Evolutionary conservation across 75 land plant genomes (phyloP), one percentile per base, ranked within the genome.

Genomic region (Cryptomeria japonica): DNA sequence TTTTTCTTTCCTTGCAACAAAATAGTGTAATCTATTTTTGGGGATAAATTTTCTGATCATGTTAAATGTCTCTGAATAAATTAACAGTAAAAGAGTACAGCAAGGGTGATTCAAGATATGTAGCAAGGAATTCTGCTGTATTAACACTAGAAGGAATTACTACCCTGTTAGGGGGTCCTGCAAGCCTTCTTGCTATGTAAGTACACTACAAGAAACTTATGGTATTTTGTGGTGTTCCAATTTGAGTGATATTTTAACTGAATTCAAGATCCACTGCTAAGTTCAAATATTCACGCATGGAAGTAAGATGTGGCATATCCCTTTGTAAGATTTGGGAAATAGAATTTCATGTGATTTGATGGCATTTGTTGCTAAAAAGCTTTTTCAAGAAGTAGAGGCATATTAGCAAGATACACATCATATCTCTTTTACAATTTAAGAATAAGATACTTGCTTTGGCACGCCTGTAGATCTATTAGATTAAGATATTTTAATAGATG

Each of bases 21-120:
- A 38, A 79, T 19, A 19, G 10, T 9, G 39, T 16, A 5, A 5
- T 44, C 31, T 11, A 44, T 82, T n/a, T 82, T n/a, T 19, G 15
- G n/a, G 34, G 6, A 8, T 44, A 46, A 80, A 41, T 42, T 82
- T 82, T 39, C 32, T 82, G 49, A 82, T n/a, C 25, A 12, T n/a
- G 47, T 82, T 42, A 0, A n/a, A 5, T 46, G 51, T 32, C 34
- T 46, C 49, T 82, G 84, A 46, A 44, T 8, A 64, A 86, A 88
- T 78, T 94, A 8, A 3, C 92, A 97, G 99, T 98, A 96, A 97
- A 97, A 88, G 99, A 97, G 89, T 97, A 97, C 92, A 93, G 97
- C 93, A 97, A 97, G 86, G 99, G 98, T 41, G 99, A 97, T 86
- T 96, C 98, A 28, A 93, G 99, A 87, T 97, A 97, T 93, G 96